These are phyloP conservation scores for Ganoderma multipileum DNA, from an alignment of 1,284 basidiomycete species.

Conservation along the genomic window DNA sequence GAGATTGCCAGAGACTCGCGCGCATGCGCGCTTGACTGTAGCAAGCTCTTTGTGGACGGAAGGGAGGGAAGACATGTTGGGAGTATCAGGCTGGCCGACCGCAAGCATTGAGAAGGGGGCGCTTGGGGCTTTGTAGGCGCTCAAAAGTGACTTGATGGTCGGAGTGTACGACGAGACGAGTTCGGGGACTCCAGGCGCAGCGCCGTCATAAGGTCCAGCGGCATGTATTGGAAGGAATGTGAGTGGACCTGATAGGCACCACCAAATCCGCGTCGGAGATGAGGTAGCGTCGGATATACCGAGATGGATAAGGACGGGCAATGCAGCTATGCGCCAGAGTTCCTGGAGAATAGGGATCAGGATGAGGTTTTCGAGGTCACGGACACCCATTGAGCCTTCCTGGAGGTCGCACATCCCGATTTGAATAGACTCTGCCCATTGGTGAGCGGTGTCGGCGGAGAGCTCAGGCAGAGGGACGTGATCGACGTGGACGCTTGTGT, in stretches of 20 bases:
- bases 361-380: background rate
- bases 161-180: background rate
- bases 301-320: background rate
- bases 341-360: background rate
- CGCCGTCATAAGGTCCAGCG: background rate
- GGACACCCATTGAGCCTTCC: background rate
- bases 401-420: background rate
- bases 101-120: background rate
- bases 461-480: background rate
- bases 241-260: background rate
- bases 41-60: background rate
- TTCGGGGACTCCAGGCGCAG: background rate
- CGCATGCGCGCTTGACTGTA: background rate
- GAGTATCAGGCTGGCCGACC: background rate
- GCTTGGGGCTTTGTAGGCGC: background rate
- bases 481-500: background rate
- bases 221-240: background rate
- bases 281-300: background rate
- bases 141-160: background rate
- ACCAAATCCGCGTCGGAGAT: background rate
- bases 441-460: background rate
- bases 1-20: background rate
- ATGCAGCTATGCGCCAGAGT: background rate
- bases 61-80: background rate
- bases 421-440: background rate